Evolutionary conservation across 352 stramenopile species (phyloP).

Genomic region (Aphanomyces invadans): DNA sequence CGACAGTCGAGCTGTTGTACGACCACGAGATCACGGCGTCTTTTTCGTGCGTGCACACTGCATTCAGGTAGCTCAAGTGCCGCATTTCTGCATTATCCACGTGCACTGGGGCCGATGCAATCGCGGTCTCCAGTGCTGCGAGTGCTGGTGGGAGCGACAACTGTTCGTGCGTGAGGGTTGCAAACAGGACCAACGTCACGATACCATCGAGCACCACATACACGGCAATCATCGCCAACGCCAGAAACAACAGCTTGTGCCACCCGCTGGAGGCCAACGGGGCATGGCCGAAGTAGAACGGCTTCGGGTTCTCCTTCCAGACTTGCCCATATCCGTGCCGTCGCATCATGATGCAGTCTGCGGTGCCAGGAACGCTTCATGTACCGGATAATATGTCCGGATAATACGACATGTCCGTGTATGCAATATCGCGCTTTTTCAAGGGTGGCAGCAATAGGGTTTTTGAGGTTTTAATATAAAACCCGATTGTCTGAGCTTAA

Average conservation of each 20-base stretch:
- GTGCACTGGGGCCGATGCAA: neutral
- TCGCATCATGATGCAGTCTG: too few species aligned
- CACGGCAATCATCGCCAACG: conserved; percentile 27
- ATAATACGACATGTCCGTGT: too few species aligned
- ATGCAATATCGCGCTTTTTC: too few species aligned
- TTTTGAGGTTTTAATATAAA: too few species aligned
- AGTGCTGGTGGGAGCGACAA: neutral
- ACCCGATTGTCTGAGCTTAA: too few species aligned
- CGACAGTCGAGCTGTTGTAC: neutral
- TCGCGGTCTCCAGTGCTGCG: neutral
- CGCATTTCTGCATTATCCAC: neutral
- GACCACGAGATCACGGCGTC: conserved; percentile 20
- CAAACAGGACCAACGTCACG: too few species aligned
- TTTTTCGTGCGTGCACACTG: conserved; percentile 8
- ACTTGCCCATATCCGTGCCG: neutral
- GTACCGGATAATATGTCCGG: too few species aligned
- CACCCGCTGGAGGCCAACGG: neutral
- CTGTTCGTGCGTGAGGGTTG: too few species aligned
- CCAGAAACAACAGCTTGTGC: neutral
- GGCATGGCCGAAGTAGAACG: neutral
- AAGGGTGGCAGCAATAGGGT: too few species aligned
- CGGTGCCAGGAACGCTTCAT: too few species aligned
- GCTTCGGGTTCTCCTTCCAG: conserved; percentile 8
- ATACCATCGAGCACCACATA: too few species aligned
- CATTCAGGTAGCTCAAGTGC: conserved; percentile 12